Evolutionary conservation across 2,329 filamentous ascomycete genomes (phyloP), one percentile per base, ranked within the genome.

Genomic region (Coniochaeta ligniaria): DNA sequence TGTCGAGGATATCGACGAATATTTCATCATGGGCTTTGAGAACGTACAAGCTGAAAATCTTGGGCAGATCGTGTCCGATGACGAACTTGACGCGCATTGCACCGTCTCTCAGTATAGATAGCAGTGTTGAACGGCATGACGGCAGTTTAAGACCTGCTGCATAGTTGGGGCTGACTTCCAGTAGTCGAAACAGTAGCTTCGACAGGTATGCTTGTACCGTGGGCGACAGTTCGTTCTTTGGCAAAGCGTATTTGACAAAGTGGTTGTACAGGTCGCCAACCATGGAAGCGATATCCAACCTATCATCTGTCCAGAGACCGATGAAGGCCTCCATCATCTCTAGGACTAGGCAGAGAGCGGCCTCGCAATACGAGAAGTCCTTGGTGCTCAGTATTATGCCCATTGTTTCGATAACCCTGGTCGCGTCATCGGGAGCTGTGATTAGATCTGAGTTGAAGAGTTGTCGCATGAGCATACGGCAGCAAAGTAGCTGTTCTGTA

Each of bases 21-120:
- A 98, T 85, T 6, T 86, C 84, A 61, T 96, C 91, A 67, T 99
- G 95, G 54, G 89, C 80, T 66, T 88, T 89, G 1, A 97, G 80
- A n/a, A 93, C 81, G 68, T 90, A 98, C 1, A 90, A 81, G 14
- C 86, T 83, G 71, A 99, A 99, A 28, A 99, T 80, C 6, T 79
- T 78, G 0, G 91, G 84, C 20, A 98, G 77, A 2, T 82, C 81
- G 60, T 84, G 78, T 0, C 89, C 88, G 59, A 96, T 83, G 62
- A 83, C 84, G 68, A 90, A 92, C 68, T 96, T 95, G 55, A 95
- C 88, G 12, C 79, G 73, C 67, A 94, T 84, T 59, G 84, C 79
- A 0, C 88, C 86, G 16, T 82, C 78, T 47, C 82, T 77, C 8
- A 98, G 77, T 24, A 98, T 84, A 12, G 80, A 81, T 60, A 98